Base-by-base conservation (phyloP, 805 yeast genomes). In the Kuraishia borneana region DNA sequence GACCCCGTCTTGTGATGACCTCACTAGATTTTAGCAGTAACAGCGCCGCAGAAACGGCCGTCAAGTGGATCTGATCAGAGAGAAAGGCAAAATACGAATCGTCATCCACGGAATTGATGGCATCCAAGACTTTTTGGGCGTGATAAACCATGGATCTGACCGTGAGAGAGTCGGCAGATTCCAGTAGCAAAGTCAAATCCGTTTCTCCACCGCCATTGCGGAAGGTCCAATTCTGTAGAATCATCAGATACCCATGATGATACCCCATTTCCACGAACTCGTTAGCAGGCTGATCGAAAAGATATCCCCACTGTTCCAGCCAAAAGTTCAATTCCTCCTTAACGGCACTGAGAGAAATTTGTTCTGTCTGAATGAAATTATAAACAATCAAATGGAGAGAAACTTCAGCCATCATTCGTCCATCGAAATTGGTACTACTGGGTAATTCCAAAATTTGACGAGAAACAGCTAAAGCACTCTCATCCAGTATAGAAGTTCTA, bases 401-500 rank as follows among this genome's bases (percentile, higher is more conserved):
- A 33, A 80, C 73, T 51, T 83, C 94, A 27, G 85, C 77, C 6
- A 81, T 77, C 73, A 83, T 79, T 38, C 92, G 56, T n/a, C 83
- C 84, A 48, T 83, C 94, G 50, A 82, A 83, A 46, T 80, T 79
- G 5, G 87, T 78, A 2, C 87, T 72, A 23, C 70, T 60, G 4
- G 76, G 61, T 26, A 73, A 53, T 26, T 74, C 71, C 32, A 77
- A 55, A 1, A 76, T 65, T 18, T 70, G 62, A 8, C 71, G 63
- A 32, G 80, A 70, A 35, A 68, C 61, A 36, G 65, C 68, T 29
- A 76, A 48, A 22, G 81, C 56, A 21, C 65, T 58, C 40, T 68
- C 75, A 44, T 76, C 82, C 3, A 77, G 47, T 18, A 76, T 53
- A 50, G 78, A 68, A 71, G 65, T 63, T 44, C 87, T 51, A 7